Evolutionary conservation across 2,329 filamentous ascomycete species (phyloP).

Genomic region (Stagonosporopsis tanaceti): DNA sequence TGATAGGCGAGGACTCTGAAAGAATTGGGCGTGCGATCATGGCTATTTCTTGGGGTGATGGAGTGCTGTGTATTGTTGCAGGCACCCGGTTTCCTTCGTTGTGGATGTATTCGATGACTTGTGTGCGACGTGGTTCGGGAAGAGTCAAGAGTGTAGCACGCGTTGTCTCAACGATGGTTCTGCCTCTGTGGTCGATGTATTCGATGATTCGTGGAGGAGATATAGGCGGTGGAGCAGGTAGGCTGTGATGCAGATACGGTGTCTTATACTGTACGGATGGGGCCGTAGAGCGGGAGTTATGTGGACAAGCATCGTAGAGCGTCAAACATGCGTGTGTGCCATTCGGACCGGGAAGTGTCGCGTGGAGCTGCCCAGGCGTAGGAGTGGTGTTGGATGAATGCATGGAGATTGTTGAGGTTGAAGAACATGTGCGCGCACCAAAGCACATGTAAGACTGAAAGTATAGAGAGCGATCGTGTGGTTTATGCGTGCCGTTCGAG

Average conservation of each 20-base stretch:
- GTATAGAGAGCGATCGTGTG: not conserved
- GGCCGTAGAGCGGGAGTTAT: not conserved
- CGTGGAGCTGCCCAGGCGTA: slow-evolving; percentile 1
- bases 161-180: not conserved
- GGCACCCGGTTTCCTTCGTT: too few species aligned
- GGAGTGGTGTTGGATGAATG: slow-evolving; percentile 1
- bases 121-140: not conserved
- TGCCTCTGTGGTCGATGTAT: not conserved
- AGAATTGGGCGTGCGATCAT: not conserved
- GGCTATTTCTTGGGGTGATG: not conserved
- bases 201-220: not conserved
- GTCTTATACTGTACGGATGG: too few species aligned
- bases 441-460: not conserved
- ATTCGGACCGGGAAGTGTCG: not conserved
- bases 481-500: not conserved
- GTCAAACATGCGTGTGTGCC: slow-evolving; percentile 9
- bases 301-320: slow-evolving; percentile 13
- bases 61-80: not conserved
- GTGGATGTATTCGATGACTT: not conserved
- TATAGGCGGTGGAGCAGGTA: not conserved
- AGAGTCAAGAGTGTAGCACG: not conserved
- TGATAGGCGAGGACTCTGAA: slow-evolving; percentile 1
- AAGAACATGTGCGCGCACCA: not conserved
- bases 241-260: not conserved
- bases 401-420: not conserved